These are phyloP conservation scores for Crepidotus sp. DNA, from an alignment of 1,284 basidiomycete species.

Conservation along the genomic window DNA sequence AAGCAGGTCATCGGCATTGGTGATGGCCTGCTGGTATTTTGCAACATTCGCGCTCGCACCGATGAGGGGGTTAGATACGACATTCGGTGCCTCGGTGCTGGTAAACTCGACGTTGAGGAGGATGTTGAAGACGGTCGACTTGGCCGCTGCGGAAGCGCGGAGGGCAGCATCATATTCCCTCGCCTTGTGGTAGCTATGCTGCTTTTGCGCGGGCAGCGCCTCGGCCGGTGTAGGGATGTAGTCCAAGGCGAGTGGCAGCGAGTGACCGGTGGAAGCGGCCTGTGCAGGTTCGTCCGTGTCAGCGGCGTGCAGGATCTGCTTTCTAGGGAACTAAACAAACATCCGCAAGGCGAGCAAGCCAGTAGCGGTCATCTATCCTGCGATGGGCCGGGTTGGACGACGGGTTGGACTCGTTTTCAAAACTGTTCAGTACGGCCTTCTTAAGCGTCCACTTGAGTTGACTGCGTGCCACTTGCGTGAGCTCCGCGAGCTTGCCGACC, in stretches of 20 bases:
- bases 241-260: no score
- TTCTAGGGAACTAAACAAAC: neutral
- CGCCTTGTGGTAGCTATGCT: slow-evolving; percentile 6
- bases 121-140: neutral
- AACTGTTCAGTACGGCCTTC: neutral
- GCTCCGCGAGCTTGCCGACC: slow-evolving; percentile 1
- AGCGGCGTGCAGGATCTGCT: neutral
- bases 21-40: no score
- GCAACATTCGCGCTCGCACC: no score
- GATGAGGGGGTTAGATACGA: no score
- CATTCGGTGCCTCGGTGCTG: no score
- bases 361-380: neutral
- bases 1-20: no score
- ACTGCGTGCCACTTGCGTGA: neutral
- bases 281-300: neutral
- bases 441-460: neutral
- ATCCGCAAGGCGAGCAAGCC: neutral
- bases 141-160: slow-evolving; percentile 4
- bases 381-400: neutral
- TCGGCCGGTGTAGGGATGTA: neutral
- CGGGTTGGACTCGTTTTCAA: neutral
- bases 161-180: slow-evolving; percentile 6
- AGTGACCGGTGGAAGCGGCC: neutral
- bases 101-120: no score
- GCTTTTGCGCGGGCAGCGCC: slow-evolving; percentile 3